Base-by-base conservation (phyloP, 2,329 filamentous ascomycete genomes). In the Sporothrix curviconia region DNA sequence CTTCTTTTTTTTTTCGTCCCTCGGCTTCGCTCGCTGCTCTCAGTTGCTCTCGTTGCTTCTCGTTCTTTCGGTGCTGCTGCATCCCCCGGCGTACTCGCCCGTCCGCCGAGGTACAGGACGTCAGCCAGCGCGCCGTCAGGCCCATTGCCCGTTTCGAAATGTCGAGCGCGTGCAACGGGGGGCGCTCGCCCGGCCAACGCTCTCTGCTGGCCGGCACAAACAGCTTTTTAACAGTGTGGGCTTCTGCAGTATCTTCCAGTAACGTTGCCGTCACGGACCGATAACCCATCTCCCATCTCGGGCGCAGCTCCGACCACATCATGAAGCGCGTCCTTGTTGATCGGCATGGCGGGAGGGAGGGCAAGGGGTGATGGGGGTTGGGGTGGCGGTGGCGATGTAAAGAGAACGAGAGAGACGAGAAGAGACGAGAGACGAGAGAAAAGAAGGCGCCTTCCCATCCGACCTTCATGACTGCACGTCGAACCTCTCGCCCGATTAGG, bases 131-230 rank as follows among this genome's bases (percentile, higher is more conserved):
- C 15, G 76, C 74, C 17, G 73, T 71, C 25, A 79, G 70, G 24
- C 77, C 77, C 58, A 78, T 79, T 39, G 77, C 76, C 0, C 75
- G n/a, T n/a, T n/a, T 77, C 3, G 76, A 74, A n/a, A 80, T 67
- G 56, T 79, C 77, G 6, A 79, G 68, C 0, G 73, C 74, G 7
- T 64, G 64, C n/a, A n/a, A n/a, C n/a, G n/a, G n/a, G n/a, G 52
- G 71, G 65, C 1, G 64, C 66, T 0, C 55, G n/a, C 8, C 44
- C 24, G 34, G 8, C 28, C 40, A 24, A 17, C 7, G 46, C 12
- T 7, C 62, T 59, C 14, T 63, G 57, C 14, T 66, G 60, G 2
- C 60, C 57, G 1, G 39, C 19, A 74, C 64, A 28, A 78, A 65
- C 4, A 71, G 68, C 14, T 66, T 52, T n/a, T n/a, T n/a, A n/a